phyloP scores from a whole-genome alignment of 192 early-diverging fungal genomes.

The Endogone sp. region DNA sequence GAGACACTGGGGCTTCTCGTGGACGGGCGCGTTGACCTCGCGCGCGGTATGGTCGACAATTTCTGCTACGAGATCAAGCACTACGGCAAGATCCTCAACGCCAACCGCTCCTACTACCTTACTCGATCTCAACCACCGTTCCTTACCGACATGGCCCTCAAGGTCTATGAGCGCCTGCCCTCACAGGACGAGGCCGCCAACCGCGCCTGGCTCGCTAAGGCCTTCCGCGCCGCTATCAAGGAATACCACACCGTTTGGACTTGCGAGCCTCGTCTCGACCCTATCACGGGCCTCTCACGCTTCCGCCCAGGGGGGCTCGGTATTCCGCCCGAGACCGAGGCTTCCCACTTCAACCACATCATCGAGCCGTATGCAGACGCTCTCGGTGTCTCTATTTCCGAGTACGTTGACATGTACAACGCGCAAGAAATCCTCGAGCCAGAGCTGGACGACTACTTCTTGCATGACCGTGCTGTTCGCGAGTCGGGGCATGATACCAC shows the following conservation, averaged over 20 bases:
- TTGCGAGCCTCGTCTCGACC: conserved; percentile 69
- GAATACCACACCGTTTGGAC: conserved; percentile 96
- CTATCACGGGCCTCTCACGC: conserved; percentile 69
- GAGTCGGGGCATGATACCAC: conserved; percentile 97
- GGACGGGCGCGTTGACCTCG: conserved; percentile 85
- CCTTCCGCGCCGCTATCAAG: conserved; percentile 74
- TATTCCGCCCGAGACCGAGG: conserved; percentile 97
- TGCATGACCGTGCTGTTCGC: conserved; percentile 94
- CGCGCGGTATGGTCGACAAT: conserved; percentile 94
- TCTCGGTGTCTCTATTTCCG: conserved; percentile 60
- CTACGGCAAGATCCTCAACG: conserved; percentile 98
- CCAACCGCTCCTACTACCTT: conserved; percentile 95
- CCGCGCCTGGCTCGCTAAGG: conserved; percentile 67
- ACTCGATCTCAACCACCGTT: conserved; percentile 97
- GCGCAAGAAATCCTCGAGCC: conserved; percentile 67
- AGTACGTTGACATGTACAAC: conserved; percentile 72
- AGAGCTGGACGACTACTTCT: conserved; percentile 90
- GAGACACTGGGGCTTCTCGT: conserved; percentile 82
- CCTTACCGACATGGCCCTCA: conserved; percentile 90
- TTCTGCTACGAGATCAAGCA: conserved; percentile 95
- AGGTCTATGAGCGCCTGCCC: conserved; percentile 63
- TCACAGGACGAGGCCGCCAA: conserved; percentile 38
- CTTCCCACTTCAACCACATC: conserved; percentile 81
- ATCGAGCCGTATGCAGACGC: conserved; percentile 76
- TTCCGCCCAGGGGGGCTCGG: conserved; percentile 87